Evolutionary conservation across 768 basidiomycete species (phyloP).

Genomic region (Chlorophyllum brunneum): DNA sequence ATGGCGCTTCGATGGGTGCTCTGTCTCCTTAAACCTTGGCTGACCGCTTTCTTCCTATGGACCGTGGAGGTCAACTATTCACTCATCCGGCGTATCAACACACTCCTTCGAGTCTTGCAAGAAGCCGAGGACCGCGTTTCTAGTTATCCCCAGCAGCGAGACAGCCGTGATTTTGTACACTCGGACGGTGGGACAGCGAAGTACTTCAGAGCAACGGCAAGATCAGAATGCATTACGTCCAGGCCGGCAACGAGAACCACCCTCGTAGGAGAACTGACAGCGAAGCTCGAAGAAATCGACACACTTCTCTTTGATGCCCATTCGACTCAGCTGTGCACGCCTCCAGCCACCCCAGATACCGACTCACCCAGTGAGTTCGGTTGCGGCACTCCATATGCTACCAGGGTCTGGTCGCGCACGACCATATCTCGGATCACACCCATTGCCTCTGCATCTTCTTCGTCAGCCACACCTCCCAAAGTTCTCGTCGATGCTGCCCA

Average conservation of each 20-base stretch:
- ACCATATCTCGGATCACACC: neutral
- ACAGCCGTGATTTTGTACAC: neutral
- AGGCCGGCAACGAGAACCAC: neutral
- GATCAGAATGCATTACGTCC: neutral
- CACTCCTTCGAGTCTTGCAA: neutral
- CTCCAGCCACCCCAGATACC: neutral
- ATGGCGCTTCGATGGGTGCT: neutral
- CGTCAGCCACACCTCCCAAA: neutral
- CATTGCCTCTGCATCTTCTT: neutral
- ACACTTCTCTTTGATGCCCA: neutral
- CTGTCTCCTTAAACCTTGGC: neutral
- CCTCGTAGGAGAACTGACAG: neutral
- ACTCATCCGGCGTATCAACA: neutral
- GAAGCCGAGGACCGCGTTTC: neutral
- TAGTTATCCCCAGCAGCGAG: neutral
- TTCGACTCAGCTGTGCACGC: neutral
- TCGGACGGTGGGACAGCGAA: no score
- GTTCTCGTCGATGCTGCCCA: neutral
- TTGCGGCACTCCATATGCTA: neutral
- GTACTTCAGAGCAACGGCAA: neutral
- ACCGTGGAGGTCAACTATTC: neutral
- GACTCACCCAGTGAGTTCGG: neutral
- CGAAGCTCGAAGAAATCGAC: neutral
- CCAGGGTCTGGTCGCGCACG: neutral
- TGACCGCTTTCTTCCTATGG: neutral